A percentile compares a stretch with the other conserved stretches of the same genome.
Conservation (phyloP, 2,329 filamentous ascomycete species). For the Neofusicoccum sp. region DNA sequence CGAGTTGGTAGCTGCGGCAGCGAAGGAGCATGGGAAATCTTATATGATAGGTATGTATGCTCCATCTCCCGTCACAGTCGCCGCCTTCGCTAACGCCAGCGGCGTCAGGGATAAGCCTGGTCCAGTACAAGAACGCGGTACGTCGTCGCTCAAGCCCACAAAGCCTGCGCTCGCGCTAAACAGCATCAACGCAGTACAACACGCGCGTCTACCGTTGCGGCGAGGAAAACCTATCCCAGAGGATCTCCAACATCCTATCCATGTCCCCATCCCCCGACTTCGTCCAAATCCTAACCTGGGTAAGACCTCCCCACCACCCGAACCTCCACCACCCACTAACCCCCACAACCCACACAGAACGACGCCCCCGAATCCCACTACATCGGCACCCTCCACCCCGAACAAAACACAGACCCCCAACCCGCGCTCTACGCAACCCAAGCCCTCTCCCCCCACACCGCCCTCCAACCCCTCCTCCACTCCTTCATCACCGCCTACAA, state of each 20-base stretch:
- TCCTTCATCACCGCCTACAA: too few relatives aligned
- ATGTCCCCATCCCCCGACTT: constrained; percentile 30
- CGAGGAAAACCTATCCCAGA: constrained; percentile 34
- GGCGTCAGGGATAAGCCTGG: not conserved
- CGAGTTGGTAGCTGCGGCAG: constrained; percentile 25
- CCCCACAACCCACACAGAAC: too few relatives aligned
- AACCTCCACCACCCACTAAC: not conserved
- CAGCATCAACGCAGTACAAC: constrained; percentile 20
- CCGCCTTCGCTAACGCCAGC: too few relatives aligned
- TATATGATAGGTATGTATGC: constrained; percentile 31
- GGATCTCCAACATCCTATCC: constrained; percentile 37
- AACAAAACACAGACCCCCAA: too few relatives aligned
- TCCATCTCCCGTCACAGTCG: too few relatives aligned
- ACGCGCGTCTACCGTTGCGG: constrained; percentile 33
- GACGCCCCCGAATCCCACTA: too few relatives aligned
- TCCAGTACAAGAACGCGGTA: constrained; percentile 33
- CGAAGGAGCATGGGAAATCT: constrained; percentile 26
- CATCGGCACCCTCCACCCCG: too few relatives aligned
- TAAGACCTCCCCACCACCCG: not conserved
- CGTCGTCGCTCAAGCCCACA: too few relatives aligned
- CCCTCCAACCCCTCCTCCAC: too few relatives aligned
- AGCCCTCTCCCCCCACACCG: too few relatives aligned
- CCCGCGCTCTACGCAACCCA: too few relatives aligned
- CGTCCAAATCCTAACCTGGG: constrained; percentile 36
- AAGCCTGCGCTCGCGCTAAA: too few relatives aligned